These are phyloP conservation scores for Triticum monococcum DNA, from an alignment of 176 grass and related monocot genomes.

Conservation along the genomic window DNA sequence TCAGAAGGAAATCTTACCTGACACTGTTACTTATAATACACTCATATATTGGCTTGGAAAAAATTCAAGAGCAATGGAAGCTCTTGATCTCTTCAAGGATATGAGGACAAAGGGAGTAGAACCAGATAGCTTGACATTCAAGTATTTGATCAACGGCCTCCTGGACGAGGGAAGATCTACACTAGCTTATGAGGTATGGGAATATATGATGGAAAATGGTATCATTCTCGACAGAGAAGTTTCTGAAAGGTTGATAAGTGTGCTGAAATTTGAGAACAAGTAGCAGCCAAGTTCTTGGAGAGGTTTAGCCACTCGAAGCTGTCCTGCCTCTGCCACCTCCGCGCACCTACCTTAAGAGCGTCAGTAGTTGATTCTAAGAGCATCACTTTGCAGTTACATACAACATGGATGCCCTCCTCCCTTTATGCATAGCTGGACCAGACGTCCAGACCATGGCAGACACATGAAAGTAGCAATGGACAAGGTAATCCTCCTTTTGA, in stretches of 20 bases:
- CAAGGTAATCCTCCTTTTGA: slow-evolving; percentile 24
- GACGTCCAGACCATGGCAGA: neutral
- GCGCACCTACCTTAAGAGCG: neutral
- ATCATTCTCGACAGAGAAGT: slow-evolving; percentile 59
- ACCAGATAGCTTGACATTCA: slow-evolving; percentile 68
- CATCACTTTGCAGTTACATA: neutral
- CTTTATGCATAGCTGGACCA: neutral
- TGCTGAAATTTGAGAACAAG: slow-evolving; percentile 56
- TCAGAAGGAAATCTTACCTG: slow-evolving; percentile 43
- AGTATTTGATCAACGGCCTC: slow-evolving; percentile 62
- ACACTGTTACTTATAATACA: slow-evolving; percentile 63
- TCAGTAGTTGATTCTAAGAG: neutral
- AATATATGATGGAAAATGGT: slow-evolving; percentile 67
- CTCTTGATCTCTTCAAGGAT: slow-evolving; percentile 56
- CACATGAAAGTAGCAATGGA: neutral
- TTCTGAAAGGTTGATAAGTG: slow-evolving; percentile 59
- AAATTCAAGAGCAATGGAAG: slow-evolving; percentile 51
- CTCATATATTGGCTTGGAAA: slow-evolving; percentile 63
- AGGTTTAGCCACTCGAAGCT: neutral
- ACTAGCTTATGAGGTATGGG: slow-evolving; percentile 64
- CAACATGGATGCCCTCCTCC: neutral
- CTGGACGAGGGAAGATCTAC: slow-evolving; percentile 56
- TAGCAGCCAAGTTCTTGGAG: slow-evolving; percentile 13
- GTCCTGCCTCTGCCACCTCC: neutral
- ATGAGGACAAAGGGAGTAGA: slow-evolving; percentile 51